A percentile compares a stretch with the other conserved stretches of the same genome.
Evolutionary conservation across 208 protist species (phyloP).

Genomic region (Wallacemonas rigidus): DNA sequence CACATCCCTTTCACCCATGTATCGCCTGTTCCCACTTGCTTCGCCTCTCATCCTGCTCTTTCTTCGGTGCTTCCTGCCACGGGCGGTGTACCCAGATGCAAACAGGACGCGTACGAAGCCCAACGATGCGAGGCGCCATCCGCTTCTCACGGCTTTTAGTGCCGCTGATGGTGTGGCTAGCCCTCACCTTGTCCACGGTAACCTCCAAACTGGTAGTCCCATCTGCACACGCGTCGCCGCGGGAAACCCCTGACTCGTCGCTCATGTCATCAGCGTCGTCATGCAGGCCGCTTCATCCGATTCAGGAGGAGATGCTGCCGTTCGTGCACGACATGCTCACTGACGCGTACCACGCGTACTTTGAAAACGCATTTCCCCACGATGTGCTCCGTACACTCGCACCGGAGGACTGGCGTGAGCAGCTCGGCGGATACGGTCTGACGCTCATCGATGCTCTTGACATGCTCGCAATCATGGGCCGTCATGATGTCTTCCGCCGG

Average conservation of each 20-base stretch:
- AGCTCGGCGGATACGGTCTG: constrained; percentile 63
- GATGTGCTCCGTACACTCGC: constrained; percentile 49
- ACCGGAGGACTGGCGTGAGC: constrained; percentile 27
- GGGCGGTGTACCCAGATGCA: no score
- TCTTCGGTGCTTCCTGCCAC: no score
- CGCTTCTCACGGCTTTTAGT: background rate
- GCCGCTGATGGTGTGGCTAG: background rate
- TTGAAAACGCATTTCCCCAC: constrained; percentile 86
- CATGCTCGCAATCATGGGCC: constrained; percentile 47
- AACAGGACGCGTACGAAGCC: no score
- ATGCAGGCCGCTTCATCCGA: constrained; percentile 29
- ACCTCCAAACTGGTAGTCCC: background rate
- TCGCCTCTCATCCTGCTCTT: no score
- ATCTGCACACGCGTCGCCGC: background rate
- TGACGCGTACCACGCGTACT: constrained; percentile 85
- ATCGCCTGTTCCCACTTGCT: no score
- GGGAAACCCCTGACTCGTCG: background rate
- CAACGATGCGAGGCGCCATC: no score
- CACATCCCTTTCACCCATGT: no score
- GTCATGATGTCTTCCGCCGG: constrained; percentile 41
- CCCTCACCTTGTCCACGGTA: background rate
- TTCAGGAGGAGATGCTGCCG: constrained; percentile 44
- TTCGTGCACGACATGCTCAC: constrained; percentile 85
- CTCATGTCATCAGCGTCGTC: background rate
- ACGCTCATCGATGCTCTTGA: constrained; percentile 89